These are phyloP conservation scores for Scutellaria galericulata DNA, from an alignment of 257 asterid genomes.

Conservation along the genomic window DNA sequence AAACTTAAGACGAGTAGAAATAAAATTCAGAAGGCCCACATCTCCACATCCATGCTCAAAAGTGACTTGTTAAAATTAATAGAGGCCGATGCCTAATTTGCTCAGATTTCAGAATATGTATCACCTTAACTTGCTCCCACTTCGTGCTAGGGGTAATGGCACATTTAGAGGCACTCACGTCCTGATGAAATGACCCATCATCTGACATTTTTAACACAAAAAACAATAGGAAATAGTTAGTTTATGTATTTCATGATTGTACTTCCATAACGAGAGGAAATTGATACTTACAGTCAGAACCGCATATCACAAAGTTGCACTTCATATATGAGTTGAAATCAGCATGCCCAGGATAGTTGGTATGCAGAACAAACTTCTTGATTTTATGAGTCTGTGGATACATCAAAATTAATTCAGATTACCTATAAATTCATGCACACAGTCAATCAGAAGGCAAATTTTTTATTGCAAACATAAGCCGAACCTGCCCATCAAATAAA, in stretches of 20 bases:
- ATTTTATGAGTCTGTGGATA: conserved; percentile 72
- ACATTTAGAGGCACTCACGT: conserved; percentile 43
- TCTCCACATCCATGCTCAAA: neutral
- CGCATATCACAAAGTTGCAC: conserved; percentile 73
- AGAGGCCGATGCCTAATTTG: neutral
- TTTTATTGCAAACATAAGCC: neutral
- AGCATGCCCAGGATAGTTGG: conserved; percentile 89
- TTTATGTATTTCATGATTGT: neutral
- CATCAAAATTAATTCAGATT: conserved; percentile 31
- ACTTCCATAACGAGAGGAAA: neutral
- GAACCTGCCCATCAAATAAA: conserved; percentile 84
- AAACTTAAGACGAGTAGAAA: neutral
- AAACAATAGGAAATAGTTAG: neutral
- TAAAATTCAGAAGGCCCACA: neutral
- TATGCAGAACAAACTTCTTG: conserved; percentile 86
- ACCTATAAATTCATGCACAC: neutral
- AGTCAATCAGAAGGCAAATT: neutral
- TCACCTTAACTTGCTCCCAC: conserved; percentile 94
- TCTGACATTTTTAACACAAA: conserved; percentile 39
- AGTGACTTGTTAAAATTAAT: neutral
- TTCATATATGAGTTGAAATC: conserved; percentile 90
- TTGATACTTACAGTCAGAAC: conserved; percentile 57
- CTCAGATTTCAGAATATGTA: neutral
- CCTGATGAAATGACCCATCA: conserved; percentile 52
- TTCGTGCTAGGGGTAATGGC: conserved; percentile 72